Evolutionary conservation across 192 early-diverging fungal genomes (phyloP).

Genomic region (Gryganskiella cystojenkinii): DNA sequence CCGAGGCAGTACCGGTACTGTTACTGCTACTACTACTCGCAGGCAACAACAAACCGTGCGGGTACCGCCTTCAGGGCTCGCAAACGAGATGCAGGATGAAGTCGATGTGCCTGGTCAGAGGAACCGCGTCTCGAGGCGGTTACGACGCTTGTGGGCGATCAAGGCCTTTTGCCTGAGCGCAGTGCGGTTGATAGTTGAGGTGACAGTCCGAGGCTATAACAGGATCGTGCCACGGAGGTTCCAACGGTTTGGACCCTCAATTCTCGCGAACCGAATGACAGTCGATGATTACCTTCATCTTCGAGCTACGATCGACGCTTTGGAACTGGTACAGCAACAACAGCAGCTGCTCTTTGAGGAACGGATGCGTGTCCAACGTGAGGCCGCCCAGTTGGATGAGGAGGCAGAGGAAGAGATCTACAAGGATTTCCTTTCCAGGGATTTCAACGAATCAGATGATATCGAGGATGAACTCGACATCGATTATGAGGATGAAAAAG

Average conservation of each 20-base stretch:
- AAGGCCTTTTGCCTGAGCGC: conserved; percentile 38
- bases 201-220: conserved; percentile 15
- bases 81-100: conserved; percentile 36
- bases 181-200: conserved; percentile 16
- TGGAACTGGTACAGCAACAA: conserved; percentile 23
- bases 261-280: conserved; percentile 14
- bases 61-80: conserved; percentile 10
- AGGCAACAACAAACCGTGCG: background rate
- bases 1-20: background rate
- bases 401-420: conserved; percentile 45
- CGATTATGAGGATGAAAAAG: conserved; percentile 26
- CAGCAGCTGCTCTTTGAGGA: background rate
- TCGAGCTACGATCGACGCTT: conserved; percentile 20
- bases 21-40: too few relatives aligned
- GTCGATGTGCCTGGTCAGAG: conserved; percentile 35
- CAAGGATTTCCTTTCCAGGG: conserved; percentile 32
- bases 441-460: conserved; percentile 28
- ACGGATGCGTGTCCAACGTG: background rate
- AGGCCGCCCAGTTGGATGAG: conserved; percentile 17
- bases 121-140: conserved; percentile 26
- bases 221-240: conserved; percentile 30
- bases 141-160: conserved; percentile 33
- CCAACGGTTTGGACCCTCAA: background rate
- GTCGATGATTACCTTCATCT: conserved; percentile 32
- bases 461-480: conserved; percentile 31